phyloP scores from a whole-genome alignment of 257 asterid species.

The Salvia rosmarinus region DNA sequence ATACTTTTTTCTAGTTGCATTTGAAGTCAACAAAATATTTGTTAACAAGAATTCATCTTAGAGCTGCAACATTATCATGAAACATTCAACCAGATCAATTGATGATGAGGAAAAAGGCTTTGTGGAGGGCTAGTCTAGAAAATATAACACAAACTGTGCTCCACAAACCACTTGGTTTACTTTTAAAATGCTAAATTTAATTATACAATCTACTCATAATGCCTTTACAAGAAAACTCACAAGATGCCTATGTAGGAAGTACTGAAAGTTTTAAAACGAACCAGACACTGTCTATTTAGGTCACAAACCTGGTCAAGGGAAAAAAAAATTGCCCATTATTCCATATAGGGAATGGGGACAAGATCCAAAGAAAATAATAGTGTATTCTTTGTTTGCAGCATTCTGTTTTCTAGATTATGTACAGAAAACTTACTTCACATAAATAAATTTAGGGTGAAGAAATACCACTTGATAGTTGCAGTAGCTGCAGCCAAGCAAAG shows the following conservation, averaged over 20 bases:
- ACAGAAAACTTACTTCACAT: constrained; percentile 1
- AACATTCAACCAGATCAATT: constrained; percentile 20
- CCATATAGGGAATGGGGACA: background rate
- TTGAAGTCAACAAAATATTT: constrained; percentile 14
- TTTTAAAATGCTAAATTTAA: constrained; percentile 20
- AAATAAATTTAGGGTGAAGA: constrained; percentile 31
- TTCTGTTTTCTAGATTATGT: constrained; percentile 11
- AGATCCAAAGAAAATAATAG: constrained; percentile 23
- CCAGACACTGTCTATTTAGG: constrained; percentile 17
- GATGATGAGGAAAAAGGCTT: constrained; percentile 8
- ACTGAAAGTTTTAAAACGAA: constrained; percentile 14
- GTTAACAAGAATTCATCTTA: constrained; percentile 1
- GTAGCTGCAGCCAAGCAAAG: constrained; percentile 99
- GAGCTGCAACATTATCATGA: constrained; percentile 4
- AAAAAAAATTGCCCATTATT: background rate
- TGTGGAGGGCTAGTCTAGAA: constrained; percentile 24
- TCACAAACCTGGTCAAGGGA: constrained; percentile 19
- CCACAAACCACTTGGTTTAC: constrained; percentile 15
- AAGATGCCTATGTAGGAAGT: constrained; percentile 6
- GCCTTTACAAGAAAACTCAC: constrained; percentile 22
- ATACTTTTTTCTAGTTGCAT: background rate
- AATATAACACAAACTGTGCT: constrained; percentile 14
- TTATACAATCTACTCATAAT: constrained; percentile 12
- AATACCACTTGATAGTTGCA: constrained; percentile 94
- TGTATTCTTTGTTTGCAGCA: constrained; percentile 9